These are phyloP conservation scores for Dactylorhiza incarnata DNA, from an alignment of 106 monocot genomes.

Conservation along the genomic window DNA sequence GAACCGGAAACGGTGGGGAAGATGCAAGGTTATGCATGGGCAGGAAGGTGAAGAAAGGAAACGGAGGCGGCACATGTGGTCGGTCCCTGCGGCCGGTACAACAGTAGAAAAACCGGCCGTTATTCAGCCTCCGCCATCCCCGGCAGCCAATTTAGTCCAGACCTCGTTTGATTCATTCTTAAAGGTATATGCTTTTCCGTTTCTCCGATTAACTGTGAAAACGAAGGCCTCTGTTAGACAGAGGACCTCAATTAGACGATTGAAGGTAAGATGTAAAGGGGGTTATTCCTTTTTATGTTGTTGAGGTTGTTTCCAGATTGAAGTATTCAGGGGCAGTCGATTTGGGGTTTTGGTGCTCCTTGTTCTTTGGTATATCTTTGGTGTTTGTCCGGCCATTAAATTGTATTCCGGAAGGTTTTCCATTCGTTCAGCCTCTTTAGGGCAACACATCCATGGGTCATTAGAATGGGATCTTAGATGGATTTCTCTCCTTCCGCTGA, in stretches of 20 bases:
- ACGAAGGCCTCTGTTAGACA: neutral
- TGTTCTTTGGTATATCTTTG: neutral
- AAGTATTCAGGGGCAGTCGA: neutral
- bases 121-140: slow-evolving; percentile 8
- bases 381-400: neutral
- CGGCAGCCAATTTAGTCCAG: slow-evolving; percentile 14
- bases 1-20: slow-evolving; percentile 17
- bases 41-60: slow-evolving; percentile 54
- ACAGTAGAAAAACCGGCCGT: slow-evolving; percentile 14
- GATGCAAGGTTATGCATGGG: slow-evolving; percentile 76
- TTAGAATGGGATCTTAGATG: neutral
- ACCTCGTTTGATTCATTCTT: slow-evolving; percentile 37
- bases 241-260: neutral
- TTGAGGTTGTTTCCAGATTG: slow-evolving; percentile 3
- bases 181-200: slow-evolving; percentile 27
- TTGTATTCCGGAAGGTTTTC: neutral
- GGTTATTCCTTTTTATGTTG: neutral
- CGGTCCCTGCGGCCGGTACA: slow-evolving; percentile 37
- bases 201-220: neutral
- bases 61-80: slow-evolving; percentile 64
- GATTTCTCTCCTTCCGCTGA: neutral
- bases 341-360: neutral
- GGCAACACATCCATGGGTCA: neutral
- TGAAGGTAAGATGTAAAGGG: neutral
- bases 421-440: neutral